Evolutionary conservation across 805 yeast species (phyloP).

Genomic region (Teunomyces pallodes): DNA sequence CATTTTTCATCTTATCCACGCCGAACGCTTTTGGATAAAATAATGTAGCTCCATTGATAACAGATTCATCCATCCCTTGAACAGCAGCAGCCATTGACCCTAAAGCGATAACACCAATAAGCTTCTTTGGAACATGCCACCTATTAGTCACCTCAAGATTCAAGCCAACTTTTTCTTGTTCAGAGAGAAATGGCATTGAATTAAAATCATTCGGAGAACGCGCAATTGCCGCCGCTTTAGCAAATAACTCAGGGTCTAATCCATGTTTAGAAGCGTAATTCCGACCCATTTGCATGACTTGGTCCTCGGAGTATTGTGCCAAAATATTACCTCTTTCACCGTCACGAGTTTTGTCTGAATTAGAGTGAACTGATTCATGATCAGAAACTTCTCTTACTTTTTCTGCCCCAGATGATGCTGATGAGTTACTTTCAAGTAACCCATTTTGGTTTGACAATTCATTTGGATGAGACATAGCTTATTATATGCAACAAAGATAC

Average conservation of each 20-base stretch:
- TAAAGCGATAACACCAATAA: constrained; percentile 53
- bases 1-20: constrained; percentile 37
- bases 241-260: constrained; percentile 58
- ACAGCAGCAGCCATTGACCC: constrained; percentile 70
- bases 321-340: constrained; percentile 45
- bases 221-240: constrained; percentile 59
- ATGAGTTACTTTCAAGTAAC: constrained; percentile 9
- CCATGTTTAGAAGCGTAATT: constrained; percentile 57
- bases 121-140: constrained; percentile 45
- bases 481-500: neutral
- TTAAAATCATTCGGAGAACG: constrained; percentile 56
- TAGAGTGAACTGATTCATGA: constrained; percentile 16
- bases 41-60: constrained; percentile 63
- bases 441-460: constrained; percentile 7
- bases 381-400: constrained; percentile 14
- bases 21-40: constrained; percentile 58
- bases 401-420: constrained; percentile 10
- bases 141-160: constrained; percentile 45
- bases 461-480: neutral
- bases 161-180: constrained; percentile 46
- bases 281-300: constrained; percentile 69
- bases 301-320: constrained; percentile 56
- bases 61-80: constrained; percentile 77
- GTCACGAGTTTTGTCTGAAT: constrained; percentile 16
- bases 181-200: constrained; percentile 49